Base-by-base conservation (phyloP, 73 alveolate species). In the Urostyla sp. region DNA sequence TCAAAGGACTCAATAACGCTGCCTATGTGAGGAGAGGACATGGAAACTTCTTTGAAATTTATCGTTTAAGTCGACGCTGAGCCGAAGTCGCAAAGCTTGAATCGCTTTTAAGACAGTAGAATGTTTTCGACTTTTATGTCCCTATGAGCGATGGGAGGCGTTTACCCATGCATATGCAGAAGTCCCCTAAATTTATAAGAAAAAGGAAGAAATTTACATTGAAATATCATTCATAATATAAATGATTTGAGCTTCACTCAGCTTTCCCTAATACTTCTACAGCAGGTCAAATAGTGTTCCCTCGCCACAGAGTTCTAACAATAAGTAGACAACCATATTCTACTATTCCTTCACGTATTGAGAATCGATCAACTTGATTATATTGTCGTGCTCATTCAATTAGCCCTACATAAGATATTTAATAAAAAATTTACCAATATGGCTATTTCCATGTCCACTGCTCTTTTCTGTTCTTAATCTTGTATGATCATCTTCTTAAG, bases 61-160 rank as follows among this genome's bases (percentile, higher is more conserved):
- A 84, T 54, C n/a, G 85, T 80, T 34, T 92, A 87, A 1, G 91
- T 72, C 48, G 97, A 80, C 37, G 96, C 91, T 15, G 97, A 85
- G 23, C 99, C 99, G 75, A 96, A 96, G 91, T 96, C 99, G 79
- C 99, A 96, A 31, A 96, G 93, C 86, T 96, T 96, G 83, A 94
- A 95, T 32, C 69, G 80, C 63, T 96, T 95, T 49, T 94, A 80
- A 63, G 87, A 66, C 43, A 87, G 79, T 20, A 95, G 87, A 20
- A 96, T 90, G 69, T 96, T 96, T 80, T 96, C 99, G 6, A 96
- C 90, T 77, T 96, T 96, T 16, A 96, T 76, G 89, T 96, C 99
- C 77, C 99, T 87, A 78, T 96, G 99, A 67, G 96, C 92, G n/a
- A 91, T 89, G 2, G 96, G 92, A 13, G 92, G 94, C 27, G 60